These are phyloP conservation scores for Cyclostephanos invisitatus DNA, from an alignment of 108 stramenopile genomes.

Conservation along the genomic window DNA sequence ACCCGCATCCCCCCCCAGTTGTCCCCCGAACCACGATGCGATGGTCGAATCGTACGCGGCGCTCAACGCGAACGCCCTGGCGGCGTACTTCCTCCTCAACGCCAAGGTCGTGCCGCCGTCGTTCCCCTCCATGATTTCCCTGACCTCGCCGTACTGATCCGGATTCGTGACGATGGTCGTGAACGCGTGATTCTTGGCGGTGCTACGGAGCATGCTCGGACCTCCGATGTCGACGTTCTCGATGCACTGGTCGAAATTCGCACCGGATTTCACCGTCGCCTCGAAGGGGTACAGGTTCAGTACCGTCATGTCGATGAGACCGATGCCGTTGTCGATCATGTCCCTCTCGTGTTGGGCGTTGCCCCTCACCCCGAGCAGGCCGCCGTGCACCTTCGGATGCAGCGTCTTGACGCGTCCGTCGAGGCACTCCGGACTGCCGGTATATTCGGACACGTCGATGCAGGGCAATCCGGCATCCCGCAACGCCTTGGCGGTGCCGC, in stretches of 20 bases:
- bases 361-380: conserved; percentile 93
- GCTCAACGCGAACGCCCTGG: conserved; percentile 90
- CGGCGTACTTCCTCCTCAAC: conserved; percentile 84
- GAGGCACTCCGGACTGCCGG: conserved; percentile 92
- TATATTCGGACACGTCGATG: conserved; percentile 93
- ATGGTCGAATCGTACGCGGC: conserved; percentile 95
- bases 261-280: conserved; percentile 88
- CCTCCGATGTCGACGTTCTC: conserved; percentile 99
- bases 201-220: conserved; percentile 97
- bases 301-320: conserved; percentile 96
- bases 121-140: conserved; percentile 71
- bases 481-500: conserved; percentile 91
- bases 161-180: conserved; percentile 93
- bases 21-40: conserved; percentile 85
- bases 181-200: conserved; percentile 97
- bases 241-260: conserved; percentile 92
- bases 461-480: conserved; percentile 87
- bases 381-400: conserved; percentile 98
- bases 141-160: conserved; percentile 85
- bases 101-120: conserved; percentile 85
- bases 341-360: conserved; percentile 88
- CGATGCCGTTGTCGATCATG: conserved; percentile 90
- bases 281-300: conserved; percentile 98
- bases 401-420: conserved; percentile 99
- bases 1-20: conserved; percentile 59